Conservation (phyloP, 305 asterid species). For the Fraxinus nigra region DNA sequence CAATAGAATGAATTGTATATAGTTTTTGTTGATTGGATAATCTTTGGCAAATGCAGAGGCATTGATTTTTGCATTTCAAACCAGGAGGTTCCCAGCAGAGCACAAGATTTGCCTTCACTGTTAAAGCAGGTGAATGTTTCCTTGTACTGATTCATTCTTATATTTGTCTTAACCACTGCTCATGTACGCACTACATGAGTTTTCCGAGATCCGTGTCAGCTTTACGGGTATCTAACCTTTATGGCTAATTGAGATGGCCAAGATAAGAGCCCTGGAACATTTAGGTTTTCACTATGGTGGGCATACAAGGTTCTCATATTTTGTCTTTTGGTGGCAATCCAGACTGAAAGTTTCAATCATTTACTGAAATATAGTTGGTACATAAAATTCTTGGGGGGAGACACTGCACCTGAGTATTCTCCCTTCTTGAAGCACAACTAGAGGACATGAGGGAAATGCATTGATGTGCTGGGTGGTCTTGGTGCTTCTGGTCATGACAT, state of each 20-base stretch:
- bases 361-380: not conserved
- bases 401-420: not conserved
- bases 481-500: not conserved
- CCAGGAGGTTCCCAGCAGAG: conserved; percentile 52
- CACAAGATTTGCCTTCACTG: conserved; percentile 57
- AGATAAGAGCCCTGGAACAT: not conserved
- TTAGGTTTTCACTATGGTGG: conserved; percentile 17
- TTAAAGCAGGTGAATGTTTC: conserved; percentile 59
- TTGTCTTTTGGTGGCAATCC: conserved; percentile 6
- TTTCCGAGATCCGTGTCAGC: conserved; percentile 10
- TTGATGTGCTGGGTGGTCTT: conserved; percentile 12
- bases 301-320: conserved; percentile 2
- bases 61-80: conserved; percentile 72
- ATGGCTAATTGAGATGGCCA: conserved; percentile 16
- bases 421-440: conserved; percentile 13
- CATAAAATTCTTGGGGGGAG: conserved; percentile 5
- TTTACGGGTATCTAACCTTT: not conserved
- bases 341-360: conserved; percentile 12
- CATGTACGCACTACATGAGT: not conserved
- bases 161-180: not conserved
- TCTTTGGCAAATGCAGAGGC: conserved; percentile 53
- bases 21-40: not conserved
- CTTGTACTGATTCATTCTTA: not conserved
- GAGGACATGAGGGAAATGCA: not conserved
- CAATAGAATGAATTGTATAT: conserved; percentile 15